Evolutionary conservation across 208 protist genomes (phyloP), one percentile per base, ranked within the genome.

Genomic region (Trypanosoma grayi): DNA sequence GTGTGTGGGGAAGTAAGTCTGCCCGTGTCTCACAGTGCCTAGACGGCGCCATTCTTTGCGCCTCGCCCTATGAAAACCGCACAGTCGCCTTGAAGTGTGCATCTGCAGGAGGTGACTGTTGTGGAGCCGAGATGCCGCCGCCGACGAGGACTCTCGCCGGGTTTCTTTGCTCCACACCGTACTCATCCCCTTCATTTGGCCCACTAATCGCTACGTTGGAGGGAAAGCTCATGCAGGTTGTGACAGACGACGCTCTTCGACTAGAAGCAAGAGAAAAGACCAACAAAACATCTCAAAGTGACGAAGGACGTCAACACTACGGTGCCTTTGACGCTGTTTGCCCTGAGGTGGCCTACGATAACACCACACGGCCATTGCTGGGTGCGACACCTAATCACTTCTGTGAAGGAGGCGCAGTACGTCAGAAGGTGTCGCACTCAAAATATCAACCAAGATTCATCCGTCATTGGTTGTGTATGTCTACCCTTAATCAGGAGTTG

Each of bases 41-140:
- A 2, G 70, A 83, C 41, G 76, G 75, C 10, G 66, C 52, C 22
- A 52, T 89, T 46, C 39, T 89, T 6, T 79, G 76, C 54, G 77
- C 75, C 34, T 81, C 78, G 24, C 70, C 65, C 11, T 85, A 81
- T 22, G 82, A 85, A 58, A 33, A 43, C n/a, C 60, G 65, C 2
- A 45, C 68, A n/a, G 51, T 69, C 10, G 43, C 77, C 0, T 40
- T 81, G 6, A 85, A 81, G 59, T 66, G 81, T 16, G 34, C 43
- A 11, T 75, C 50, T n/a, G 50, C 64, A 0, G 53, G 55, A 20
- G 61, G 59, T 22, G 76, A 73, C 27, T 62, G 54, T 16, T 60
- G 37, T 47, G 63, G 63, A 30, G 45, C 46, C 31, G 63, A 70
- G 22, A 31, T 22, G n/a, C 45, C 41, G 10, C 46, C 53, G 30